A percentile compares a stretch with the other conserved stretches of the same genome.
Evolutionary conservation across 2,329 filamentous ascomycete genomes (phyloP).

Genomic region (Ceratocystis huliohia): DNA sequence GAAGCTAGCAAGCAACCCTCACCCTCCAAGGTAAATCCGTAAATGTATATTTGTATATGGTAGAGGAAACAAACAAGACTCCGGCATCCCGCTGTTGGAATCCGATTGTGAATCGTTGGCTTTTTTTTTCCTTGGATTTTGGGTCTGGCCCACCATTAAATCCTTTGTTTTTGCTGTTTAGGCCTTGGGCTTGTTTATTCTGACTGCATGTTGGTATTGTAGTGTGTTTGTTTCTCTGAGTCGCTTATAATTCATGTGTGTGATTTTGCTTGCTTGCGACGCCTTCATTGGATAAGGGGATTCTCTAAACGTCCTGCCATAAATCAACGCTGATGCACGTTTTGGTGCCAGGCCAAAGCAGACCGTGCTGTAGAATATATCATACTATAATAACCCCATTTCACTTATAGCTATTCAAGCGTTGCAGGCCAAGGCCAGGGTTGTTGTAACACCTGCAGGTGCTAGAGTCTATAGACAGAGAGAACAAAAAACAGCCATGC

Average conservation of each 20-base stretch:
- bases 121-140: not conserved
- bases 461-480: not conserved
- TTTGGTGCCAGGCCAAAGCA: not conserved
- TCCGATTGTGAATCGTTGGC: not conserved
- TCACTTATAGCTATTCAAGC: not conserved
- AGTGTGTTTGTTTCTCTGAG: too few species aligned
- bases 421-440: not conserved
- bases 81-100: not conserved
- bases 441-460: slow-evolving; percentile 1
- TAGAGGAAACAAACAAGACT: not conserved
- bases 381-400: not conserved
- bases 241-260: too few species aligned
- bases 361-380: not conserved
- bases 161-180: too few species aligned
- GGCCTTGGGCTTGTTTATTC: too few species aligned
- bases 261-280: too few species aligned
- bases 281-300: not conserved
- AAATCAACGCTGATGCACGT: not conserved
- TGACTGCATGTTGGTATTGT: too few species aligned
- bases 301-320: not conserved
- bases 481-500: not conserved
- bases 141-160: too few species aligned
- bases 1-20: not conserved
- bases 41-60: not conserved
- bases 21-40: not conserved